Percentiles rank a stretch among this genome's conserved stretches.
These are phyloP conservation scores for Proliferodiscus dingleyae DNA, from an alignment of 2,329 filamentous ascomycete genomes.

Conservation along the genomic window DNA sequence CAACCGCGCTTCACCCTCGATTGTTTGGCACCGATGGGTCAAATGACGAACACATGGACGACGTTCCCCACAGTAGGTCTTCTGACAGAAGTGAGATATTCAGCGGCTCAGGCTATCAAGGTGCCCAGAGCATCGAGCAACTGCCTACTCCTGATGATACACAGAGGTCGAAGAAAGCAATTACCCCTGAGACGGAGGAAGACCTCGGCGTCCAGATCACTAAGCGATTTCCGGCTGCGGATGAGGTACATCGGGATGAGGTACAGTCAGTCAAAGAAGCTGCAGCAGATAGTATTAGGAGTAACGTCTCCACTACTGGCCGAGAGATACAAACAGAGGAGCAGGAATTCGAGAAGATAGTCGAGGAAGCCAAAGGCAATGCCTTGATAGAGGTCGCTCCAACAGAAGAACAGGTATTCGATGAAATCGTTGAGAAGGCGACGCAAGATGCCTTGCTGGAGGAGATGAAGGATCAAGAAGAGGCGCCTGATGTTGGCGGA, in stretches of 20 bases:
- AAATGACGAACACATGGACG: slow-evolving; percentile 11
- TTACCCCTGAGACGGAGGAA: slow-evolving; percentile 8
- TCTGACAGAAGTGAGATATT: background rate
- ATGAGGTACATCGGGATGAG: background rate
- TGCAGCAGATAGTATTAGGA: no score
- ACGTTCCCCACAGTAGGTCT: background rate
- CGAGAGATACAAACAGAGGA: background rate
- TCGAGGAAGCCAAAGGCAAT: background rate
- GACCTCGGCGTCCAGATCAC: background rate
- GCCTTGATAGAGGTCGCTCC: background rate
- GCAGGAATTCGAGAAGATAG: background rate
- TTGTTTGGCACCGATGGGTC: slow-evolving; percentile 20
- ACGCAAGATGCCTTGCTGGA: background rate
- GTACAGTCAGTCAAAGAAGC: background rate
- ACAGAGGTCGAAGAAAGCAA: slow-evolving; percentile 12
- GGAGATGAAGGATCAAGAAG: background rate
- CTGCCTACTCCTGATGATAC: slow-evolving; percentile 27
- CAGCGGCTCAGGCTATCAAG: background rate
- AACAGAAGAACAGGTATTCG: background rate
- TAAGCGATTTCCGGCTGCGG: background rate
- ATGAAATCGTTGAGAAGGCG: background rate
- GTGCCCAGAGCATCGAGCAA: slow-evolving; percentile 10
- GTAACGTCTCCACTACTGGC: no score
- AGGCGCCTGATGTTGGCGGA: no score
- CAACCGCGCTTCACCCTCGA: no score